These are phyloP conservation scores for Plasmodium sp. DNA, from an alignment of 169 alveolate species.

Conservation along the genomic window DNA sequence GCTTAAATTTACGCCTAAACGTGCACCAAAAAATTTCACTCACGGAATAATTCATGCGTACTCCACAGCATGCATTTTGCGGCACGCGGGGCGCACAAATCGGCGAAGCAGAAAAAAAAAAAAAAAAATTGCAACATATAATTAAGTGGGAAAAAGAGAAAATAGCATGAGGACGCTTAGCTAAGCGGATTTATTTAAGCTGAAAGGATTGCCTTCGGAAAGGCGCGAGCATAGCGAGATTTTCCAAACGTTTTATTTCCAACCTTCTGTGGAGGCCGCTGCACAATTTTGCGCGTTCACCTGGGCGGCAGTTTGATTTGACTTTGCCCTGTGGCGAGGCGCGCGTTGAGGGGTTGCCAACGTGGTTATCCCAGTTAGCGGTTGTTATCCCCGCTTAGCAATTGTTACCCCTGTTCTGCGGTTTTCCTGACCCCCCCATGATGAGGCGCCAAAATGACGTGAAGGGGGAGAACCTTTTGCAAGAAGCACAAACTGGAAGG, in stretches of 20 bases:
- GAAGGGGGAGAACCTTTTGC: background rate
- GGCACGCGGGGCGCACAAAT: background rate
- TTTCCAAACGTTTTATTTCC: background rate
- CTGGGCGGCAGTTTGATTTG: background rate
- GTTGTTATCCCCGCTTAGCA: background rate
- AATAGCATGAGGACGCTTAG: background rate
- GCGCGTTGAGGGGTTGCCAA: background rate
- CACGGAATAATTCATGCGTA: background rate
- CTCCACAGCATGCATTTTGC: background rate
- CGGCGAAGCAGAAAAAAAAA: background rate
- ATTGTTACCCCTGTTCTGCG: background rate
- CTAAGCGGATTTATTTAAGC: background rate
- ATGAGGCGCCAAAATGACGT: background rate
- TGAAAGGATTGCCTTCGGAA: background rate
- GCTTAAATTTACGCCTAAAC: background rate
- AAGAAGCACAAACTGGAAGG: background rate
- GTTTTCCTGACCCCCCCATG: background rate
- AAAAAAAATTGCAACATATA: background rate
- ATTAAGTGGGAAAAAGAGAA: background rate
- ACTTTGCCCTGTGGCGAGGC: background rate
- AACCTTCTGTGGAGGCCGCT: background rate
- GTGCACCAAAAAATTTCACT: background rate
- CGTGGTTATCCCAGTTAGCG: background rate
- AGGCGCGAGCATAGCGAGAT: background rate
- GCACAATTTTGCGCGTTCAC: background rate